Base-by-base conservation (phyloP, 2,329 filamentous ascomycete species). In the Trichoderma atrobrunneum region DNA sequence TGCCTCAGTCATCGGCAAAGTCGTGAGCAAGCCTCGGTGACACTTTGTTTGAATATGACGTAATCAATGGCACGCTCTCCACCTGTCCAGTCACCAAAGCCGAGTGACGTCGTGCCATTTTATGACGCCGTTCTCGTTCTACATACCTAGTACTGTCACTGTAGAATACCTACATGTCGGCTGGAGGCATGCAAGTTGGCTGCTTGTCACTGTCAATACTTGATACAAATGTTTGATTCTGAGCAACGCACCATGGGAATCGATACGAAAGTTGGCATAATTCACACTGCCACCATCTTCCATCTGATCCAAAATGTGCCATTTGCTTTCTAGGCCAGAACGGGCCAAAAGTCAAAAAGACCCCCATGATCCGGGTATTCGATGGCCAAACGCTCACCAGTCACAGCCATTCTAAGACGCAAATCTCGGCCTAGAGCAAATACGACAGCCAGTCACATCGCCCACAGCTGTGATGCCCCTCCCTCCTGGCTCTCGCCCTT, bases 31-130 rank as follows among this genome's bases (percentile, higher is more conserved):
- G 21, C 39, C 21, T 16, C 54, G 26, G 68, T 72, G 62, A 65
- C 54, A 72, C 70, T 39, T 48, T 62, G 54, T 26, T 26, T 3
- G 26, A n/a, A 32, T 28, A 60, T 72, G 70, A 72, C 70, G 70
- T 72, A 72, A 72, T 67, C 70, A 67, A 34, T 30, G 62, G 21
- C 43, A 61, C 28, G 14, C 21, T 71, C 69, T 71, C 69, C 61
- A 48, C 39, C 28, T 8, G 12, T 24, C 57, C 10, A 61, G 43
- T 36, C 39, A 54, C 18, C 48, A 39, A 39, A 39, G 32, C 64
- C 21, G n/a, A 54, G 57, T 71, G 69, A 71, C 69, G 69, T 70
- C 66, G 56, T 62, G 7, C 64, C 32, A 5, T 34, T 21, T 30
- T 36, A 57, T 60, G 51, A 24, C 10, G 28, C 21, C 32, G 28